Evolutionary conservation across 2,329 filamentous ascomycete species (phyloP).

Genomic region (Coniochaeta sp.): DNA sequence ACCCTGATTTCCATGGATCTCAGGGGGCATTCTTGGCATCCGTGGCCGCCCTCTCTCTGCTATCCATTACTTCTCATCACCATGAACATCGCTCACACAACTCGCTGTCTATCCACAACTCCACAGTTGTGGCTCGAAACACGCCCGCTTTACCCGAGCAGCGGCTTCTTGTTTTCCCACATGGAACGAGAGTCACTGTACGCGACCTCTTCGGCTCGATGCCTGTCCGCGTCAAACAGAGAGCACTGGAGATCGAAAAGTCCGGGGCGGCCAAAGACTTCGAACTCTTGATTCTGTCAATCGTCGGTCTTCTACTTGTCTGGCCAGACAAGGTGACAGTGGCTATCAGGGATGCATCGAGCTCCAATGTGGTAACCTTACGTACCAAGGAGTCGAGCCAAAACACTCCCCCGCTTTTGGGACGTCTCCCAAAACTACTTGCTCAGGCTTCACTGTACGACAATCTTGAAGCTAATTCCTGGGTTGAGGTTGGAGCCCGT

Average conservation of each 20-base stretch:
- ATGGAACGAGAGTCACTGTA: conserved; percentile 72
- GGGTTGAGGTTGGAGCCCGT: conserved; percentile 66
- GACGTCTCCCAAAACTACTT: conserved; percentile 44
- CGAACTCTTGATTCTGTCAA: conserved; percentile 49
- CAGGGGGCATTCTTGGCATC: conserved; percentile 73
- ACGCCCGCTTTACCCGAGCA: conserved; percentile 54
- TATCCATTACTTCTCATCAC: conserved; percentile 71
- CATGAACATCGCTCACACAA: conserved; percentile 52
- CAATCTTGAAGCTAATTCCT: conserved; percentile 44
- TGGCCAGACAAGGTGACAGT: conserved; percentile 55
- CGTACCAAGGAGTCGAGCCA: conserved; percentile 14
- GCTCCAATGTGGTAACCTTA: conserved; percentile 30
- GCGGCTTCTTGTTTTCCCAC: conserved; percentile 43
- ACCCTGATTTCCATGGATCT: conserved; percentile 50
- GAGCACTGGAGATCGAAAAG: conserved; percentile 47
- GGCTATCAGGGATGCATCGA: conserved; percentile 44
- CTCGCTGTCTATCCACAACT: conserved; percentile 63
- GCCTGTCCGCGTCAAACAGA: conserved; percentile 82
- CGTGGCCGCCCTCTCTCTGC: conserved; percentile 65
- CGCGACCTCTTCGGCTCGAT: conserved; percentile 83
- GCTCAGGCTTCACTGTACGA: conserved; percentile 58
- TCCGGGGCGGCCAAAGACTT: conserved; percentile 54
- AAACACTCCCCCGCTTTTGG: conserved; percentile 5
- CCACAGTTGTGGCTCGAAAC: conserved; percentile 56
- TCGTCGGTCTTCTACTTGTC: conserved; percentile 62